Evolutionary conservation across 2,329 filamentous ascomycete genomes (phyloP), one percentile per base, ranked within the genome.

Genomic region (Thermoascus crustaceus): DNA sequence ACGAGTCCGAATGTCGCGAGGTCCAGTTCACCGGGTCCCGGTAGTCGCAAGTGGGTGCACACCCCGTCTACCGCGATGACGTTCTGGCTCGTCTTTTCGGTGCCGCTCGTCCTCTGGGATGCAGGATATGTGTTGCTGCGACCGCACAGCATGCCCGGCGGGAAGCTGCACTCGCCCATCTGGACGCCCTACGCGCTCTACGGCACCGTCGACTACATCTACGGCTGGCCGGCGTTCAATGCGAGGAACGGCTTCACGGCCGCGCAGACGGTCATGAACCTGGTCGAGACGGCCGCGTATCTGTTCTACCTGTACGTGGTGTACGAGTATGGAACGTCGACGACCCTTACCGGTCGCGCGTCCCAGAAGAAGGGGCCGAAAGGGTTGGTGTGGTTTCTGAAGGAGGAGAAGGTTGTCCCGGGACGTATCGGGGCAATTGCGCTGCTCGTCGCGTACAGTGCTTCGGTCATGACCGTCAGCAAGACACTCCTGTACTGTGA

Each of bases 81-180:
- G 27, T 46, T 78, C 44, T 94, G 86, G 86, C 70, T 94, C 17
- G 61, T 71, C 39, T 44, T 89, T 42, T 87, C 83, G 13, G 64
- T 91, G 10, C 85, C 84, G 1, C 72, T 93, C 41, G 85, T 94
- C 32, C 53, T 76, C 33, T 94, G 87, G 87, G 87, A 94, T 64
- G 75, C 75, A 19, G 67, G 69, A 39, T 94, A 94, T 65, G 77
- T 94, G 24, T 68, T 94, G 30, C 66, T 84, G 35, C 83, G 87
- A 13, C 87, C 87, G 19, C 75, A 80, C 59, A 83, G 78, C 38
- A 91, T 94, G 83, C 76, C 80, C 0, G 84, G 85, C 47, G 86
- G 86, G 10, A 63, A 60, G 30, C 66, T 82, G 34, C 84, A 93
- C 64, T 71, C 65, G 48, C 82, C 83, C 1, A 50, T 94, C 26